Evolutionary conservation across 441 rosid genomes (phyloP).

Genomic region (Erodium texanum): DNA sequence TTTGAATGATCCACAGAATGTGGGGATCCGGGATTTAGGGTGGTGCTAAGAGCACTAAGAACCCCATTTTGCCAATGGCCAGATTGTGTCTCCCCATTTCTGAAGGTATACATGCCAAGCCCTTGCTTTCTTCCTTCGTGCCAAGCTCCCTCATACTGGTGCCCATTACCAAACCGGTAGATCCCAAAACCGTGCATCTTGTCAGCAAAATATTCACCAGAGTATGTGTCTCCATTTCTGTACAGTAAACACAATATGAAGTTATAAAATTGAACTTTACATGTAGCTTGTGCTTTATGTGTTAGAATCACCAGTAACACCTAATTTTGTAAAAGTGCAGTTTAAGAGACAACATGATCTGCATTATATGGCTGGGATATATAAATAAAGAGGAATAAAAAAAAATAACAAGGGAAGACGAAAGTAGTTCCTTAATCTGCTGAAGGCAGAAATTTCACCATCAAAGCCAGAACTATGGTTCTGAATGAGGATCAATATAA

Average conservation of each 20-base stretch:
- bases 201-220: constrained; percentile 67
- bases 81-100: constrained; percentile 50
- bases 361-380: too few species aligned
- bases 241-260: neutral
- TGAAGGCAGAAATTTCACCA: neutral
- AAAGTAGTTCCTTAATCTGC: neutral
- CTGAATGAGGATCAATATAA: neutral
- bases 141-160: constrained; percentile 64
- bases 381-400: neutral
- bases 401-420: neutral
- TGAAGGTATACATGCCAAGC: constrained; percentile 57
- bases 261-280: constrained; percentile 10
- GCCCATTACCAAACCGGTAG: constrained; percentile 56
- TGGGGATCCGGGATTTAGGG: constrained; percentile 28
- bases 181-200: constrained; percentile 68
- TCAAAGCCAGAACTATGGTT: neutral
- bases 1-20: constrained; percentile 29
- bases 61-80: constrained; percentile 59
- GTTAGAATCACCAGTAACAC: neutral
- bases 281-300: neutral
- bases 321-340: too few species aligned
- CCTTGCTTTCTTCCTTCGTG: constrained; percentile 75
- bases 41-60: constrained; percentile 30
- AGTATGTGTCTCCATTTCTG: constrained; percentile 62
- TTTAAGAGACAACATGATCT: too few species aligned